A percentile compares a stretch with the other conserved stretches of the same genome.
phyloP scores from a whole-genome alignment of 768 basidiomycete genomes.

The Gloeopeniophorella convolvens region DNA sequence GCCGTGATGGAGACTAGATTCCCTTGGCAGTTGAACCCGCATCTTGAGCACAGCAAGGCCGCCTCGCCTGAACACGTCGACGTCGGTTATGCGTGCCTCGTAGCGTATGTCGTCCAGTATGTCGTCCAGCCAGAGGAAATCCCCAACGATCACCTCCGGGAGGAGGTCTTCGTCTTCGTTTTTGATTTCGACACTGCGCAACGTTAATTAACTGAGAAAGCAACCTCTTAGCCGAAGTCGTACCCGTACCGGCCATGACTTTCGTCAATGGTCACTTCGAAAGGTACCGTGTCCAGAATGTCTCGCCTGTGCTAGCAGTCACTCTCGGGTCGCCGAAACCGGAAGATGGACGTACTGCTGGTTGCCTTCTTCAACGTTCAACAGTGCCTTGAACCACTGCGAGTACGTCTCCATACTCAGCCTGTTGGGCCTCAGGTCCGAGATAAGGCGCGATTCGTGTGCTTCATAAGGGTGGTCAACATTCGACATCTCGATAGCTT shows the following conservation, averaged over 20 bases:
- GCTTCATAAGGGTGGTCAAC: not conserved
- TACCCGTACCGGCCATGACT: not conserved
- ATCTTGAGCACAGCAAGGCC: slow-evolving; percentile 36
- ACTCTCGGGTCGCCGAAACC: slow-evolving; percentile 14
- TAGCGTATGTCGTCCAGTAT: slow-evolving; percentile 6
- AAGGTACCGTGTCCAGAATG: not conserved
- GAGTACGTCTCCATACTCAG: slow-evolving; percentile 4
- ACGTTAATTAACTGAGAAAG: not conserved
- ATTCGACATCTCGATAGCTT: not conserved
- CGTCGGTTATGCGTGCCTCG: slow-evolving; percentile 5
- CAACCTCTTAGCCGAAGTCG: not conserved
- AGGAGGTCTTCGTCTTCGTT: slow-evolving; percentile 8
- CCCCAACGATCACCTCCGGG: slow-evolving; percentile 5
- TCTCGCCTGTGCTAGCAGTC: slow-evolving; percentile 15
- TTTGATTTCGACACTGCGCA: slow-evolving; percentile 5
- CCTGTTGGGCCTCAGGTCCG: not conserved
- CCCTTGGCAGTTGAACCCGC: slow-evolving; percentile 38
- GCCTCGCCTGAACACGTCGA: not conserved
- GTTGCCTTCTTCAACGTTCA: slow-evolving; percentile 28
- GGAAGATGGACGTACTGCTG: slow-evolving; percentile 40
- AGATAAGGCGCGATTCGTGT: not conserved
- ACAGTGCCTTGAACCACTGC: slow-evolving; percentile 5
- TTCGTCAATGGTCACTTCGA: not conserved
- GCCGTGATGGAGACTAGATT: slow-evolving; percentile 35
- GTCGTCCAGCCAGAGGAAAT: slow-evolving; percentile 15